Conservation (phyloP, 2,329 filamentous ascomycete genomes). For the Chaetomium strumarium region DNA sequence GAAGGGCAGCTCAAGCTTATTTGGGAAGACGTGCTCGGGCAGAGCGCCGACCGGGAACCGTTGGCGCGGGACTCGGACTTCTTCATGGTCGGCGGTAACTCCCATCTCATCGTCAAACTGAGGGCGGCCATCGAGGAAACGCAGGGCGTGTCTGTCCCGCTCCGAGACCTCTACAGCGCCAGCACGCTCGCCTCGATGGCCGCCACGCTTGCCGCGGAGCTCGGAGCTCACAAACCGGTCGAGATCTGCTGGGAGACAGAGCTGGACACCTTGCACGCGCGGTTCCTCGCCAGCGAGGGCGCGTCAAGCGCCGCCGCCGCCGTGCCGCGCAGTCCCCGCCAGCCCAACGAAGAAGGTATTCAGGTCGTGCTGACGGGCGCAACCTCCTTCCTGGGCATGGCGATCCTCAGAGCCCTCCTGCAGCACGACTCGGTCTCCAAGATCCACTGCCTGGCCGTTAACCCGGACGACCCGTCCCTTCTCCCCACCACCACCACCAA, state of each 20-base stretch:
- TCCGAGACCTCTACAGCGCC: not conserved
- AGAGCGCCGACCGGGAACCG: no score
- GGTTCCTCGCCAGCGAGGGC: not conserved
- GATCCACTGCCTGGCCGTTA: not conserved
- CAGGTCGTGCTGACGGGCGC: not conserved
- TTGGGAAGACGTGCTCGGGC: not conserved
- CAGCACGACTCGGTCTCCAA: not conserved
- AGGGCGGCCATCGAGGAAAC: not conserved
- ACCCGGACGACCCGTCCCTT: not conserved
- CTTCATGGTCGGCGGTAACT: not conserved
- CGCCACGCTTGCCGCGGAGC: not conserved
- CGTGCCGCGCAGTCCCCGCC: no score
- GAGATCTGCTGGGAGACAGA: not conserved
- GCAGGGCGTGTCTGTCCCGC: not conserved
- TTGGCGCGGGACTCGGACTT: not conserved
- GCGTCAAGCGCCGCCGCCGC: no score
- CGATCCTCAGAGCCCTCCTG: not conserved
- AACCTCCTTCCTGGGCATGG: not conserved
- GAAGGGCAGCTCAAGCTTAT: not conserved
- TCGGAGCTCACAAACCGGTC: not conserved
- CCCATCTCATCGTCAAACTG: not conserved
- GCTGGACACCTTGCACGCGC: not conserved
- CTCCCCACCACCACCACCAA: not conserved
- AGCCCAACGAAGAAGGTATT: not conserved
- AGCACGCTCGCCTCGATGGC: not conserved